Evolutionary conservation across 768 basidiomycete genomes (phyloP), one percentile per base, ranked within the genome.

Genomic region (Suillus spraguei): DNA sequence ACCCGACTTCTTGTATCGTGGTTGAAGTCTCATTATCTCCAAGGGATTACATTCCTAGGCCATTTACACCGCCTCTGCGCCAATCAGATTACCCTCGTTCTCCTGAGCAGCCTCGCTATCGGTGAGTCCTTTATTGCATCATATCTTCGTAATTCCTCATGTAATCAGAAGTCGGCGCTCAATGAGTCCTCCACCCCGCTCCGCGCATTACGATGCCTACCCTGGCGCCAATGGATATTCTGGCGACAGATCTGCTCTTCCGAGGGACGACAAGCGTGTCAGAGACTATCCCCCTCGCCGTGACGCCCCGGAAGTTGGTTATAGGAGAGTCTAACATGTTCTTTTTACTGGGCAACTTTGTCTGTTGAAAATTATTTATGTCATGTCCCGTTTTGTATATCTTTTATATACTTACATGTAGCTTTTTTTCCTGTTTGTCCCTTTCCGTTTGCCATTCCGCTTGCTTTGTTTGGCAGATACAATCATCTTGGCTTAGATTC

Each of bases 21-120:
- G 41, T 28, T 65, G 36, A 44, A 58, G 32, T 49, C 61, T 44
- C 59, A 42, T 36, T 28, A 49, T 66, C 52, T 66, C 41, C 65
- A 59, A 89, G 87, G 64, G 88, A 90, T 60, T 88, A 86, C 73
- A 74, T 81, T 79, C 61, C 84, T 87, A 78, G 81, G 39, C 81
- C 84, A 49, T 79, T 79, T 28, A 83, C 86, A 11, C 83, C 84
- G 14, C 78, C 81, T 1, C 68, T 63, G 62, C 80, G 83, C 41
- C 84, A 84, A 69, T 70, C 79, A 14, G 84, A 86, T 20, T 86
- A 84, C 69, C 79, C 81, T 68, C 83, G 86, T 36, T 75, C 80
- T 46, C 65, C 73, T 35, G 77, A 79, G 52, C 81, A 82, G 62
- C 70, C 79, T 60, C 76, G 79, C 67, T 71, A 79, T 74, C 69